phyloP scores from a whole-genome alignment of 192 early-diverging fungal species.

The Coemansia sp. region DNA sequence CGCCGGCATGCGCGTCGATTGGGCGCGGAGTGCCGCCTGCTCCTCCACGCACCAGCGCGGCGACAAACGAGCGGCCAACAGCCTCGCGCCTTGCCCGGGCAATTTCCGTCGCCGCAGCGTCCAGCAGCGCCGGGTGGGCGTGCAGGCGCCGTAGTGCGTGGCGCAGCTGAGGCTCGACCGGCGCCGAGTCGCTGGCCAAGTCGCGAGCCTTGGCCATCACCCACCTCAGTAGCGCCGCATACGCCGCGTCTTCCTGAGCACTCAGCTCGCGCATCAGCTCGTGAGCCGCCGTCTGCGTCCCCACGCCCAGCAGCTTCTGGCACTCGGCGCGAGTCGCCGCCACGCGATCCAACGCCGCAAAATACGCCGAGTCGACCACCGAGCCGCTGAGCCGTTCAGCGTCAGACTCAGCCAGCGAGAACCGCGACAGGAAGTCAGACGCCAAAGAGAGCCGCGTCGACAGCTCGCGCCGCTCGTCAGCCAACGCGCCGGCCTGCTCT shows the following conservation, averaged over 20 bases:
- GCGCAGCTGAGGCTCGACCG: constrained; percentile 18
- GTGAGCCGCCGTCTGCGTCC: constrained; percentile 18
- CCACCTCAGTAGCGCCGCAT: constrained; percentile 37
- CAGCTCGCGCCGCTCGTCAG: constrained; percentile 39
- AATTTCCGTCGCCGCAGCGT: constrained; percentile 25
- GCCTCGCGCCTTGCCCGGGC: constrained; percentile 23
- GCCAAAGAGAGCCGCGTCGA: constrained; percentile 16
- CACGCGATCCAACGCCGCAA: constrained; percentile 27
- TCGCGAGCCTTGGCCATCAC: constrained; percentile 22
- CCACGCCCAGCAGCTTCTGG: constrained; percentile 29
- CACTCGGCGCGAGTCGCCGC: constrained; percentile 22
- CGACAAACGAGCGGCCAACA: constrained; percentile 31
- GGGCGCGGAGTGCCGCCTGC: constrained; percentile 63
- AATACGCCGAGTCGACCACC: constrained; percentile 9
- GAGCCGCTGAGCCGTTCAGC: not conserved
- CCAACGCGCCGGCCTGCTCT: constrained; percentile 26
- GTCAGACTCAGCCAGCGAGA: constrained; percentile 18
- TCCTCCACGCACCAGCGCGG: constrained; percentile 34
- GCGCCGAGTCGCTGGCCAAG: constrained; percentile 24
- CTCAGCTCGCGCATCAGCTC: constrained; percentile 33
- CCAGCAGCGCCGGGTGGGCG: constrained; percentile 29
- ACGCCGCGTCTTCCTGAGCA: constrained; percentile 28
- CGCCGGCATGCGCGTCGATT: constrained; percentile 92
- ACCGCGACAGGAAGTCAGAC: constrained; percentile 15
- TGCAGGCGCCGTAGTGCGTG: constrained; percentile 34